Evolutionary conservation across 1,139 yeast genomes (phyloP), one percentile per base, ranked within the genome.

Genomic region (Saccharomyces hybrid): DNA sequence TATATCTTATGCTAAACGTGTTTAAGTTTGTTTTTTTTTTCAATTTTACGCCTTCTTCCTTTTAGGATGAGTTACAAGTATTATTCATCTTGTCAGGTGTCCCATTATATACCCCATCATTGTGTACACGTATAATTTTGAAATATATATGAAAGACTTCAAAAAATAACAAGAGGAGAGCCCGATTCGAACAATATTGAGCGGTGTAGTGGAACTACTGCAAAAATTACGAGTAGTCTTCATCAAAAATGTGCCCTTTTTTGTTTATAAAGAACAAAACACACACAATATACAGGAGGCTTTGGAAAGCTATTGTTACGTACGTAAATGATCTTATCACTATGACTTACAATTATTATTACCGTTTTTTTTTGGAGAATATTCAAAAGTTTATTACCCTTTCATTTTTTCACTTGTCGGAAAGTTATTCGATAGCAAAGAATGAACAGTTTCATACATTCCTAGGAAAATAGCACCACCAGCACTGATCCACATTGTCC

Each of bases 401-500:
- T 42, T 46, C 26, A 16, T 46, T 48, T 46, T 28, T 46, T 31
- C n/a, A 48, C 46, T 20, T 46, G 48, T 34, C 16, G 48, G 44
- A 31, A 11, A 49, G 47, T 2, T 56, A 26, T 7, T 60, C 58
- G 7, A 59, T 50, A 34, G 50, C 44, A 27, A 52, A 1, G 65
- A 61, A 55, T 76, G 82, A 4, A 85, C 91, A 25, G 85, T 72
- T 70, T 93, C 99, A 66, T 93, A 93, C 56, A 89, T 88, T 2
- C 99, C 99, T 55, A 93, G 76, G 73, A 95, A 93, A 41, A 95
- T 89, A 29, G 98, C 96, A 20, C 99, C 99, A 16, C 99, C 99
- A 3, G 96, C 95, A 73, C 96, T 85, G 57, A 93, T 93, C 99
- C 99, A 93, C 81, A 88, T 79, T 0, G 97, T 90, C 68, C 99